A percentile compares a stretch with the other conserved stretches of the same genome.
Evolutionary conservation across 257 asterid species (phyloP).

Genomic region (Solanum piurae): DNA sequence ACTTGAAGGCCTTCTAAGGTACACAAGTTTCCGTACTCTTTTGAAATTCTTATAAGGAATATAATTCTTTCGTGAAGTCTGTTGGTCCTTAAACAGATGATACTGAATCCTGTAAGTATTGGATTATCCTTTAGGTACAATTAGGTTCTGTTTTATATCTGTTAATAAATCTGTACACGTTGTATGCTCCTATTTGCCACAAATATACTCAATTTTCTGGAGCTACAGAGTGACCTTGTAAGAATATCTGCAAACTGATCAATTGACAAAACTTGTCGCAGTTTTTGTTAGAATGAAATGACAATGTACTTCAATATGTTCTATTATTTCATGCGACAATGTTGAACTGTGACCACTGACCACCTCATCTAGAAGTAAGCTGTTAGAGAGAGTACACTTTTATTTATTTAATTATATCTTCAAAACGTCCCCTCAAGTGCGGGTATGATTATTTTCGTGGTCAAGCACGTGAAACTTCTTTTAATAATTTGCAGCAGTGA

Average conservation of each 20-base stretch:
- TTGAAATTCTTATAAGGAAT: background rate
- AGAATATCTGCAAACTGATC: background rate
- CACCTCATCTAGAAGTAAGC: background rate
- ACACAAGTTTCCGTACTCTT: background rate
- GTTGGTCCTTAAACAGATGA: background rate
- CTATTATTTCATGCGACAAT: background rate
- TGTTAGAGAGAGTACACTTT: background rate
- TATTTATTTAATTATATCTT: background rate
- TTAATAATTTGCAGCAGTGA: background rate
- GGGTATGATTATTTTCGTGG: background rate
- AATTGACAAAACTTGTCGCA: background rate
- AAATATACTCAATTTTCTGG: background rate
- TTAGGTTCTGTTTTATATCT: background rate
- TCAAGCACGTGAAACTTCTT: background rate
- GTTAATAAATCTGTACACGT: background rate
- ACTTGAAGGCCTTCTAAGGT: constrained; percentile 52
- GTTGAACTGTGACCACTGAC: background rate
- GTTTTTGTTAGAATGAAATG: background rate
- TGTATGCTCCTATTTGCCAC: background rate
- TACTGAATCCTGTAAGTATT: background rate
- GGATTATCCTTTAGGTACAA: background rate
- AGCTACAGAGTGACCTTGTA: background rate
- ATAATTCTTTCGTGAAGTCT: background rate
- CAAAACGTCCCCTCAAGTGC: background rate
- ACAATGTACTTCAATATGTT: background rate